These are phyloP conservation scores for Pseudonitzschia pungens DNA, from an alignment of 108 stramenopile genomes.

Conservation along the genomic window DNA sequence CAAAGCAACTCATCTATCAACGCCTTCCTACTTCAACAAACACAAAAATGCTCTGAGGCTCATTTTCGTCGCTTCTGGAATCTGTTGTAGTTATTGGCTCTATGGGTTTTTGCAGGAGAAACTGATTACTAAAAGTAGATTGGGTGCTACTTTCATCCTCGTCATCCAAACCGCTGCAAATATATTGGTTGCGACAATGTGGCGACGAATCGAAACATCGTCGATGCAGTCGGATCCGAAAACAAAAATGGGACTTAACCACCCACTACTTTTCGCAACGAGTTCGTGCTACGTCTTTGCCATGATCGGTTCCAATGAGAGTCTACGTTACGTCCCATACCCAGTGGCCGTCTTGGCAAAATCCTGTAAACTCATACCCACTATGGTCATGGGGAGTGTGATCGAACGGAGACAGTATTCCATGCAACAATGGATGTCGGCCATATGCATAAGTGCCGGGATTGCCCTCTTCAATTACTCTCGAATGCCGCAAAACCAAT, in stretches of 20 bases:
- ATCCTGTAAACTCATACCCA: conserved; percentile 93
- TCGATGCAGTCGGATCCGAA: not conserved
- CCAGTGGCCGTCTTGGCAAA: conserved; percentile 93
- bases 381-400: conserved; percentile 80
- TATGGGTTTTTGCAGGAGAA: conserved; percentile 84
- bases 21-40: not conserved
- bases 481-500: conserved; percentile 46
- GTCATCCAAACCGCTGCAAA: conserved; percentile 64
- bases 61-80: conserved; percentile 62
- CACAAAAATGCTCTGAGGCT: conserved; percentile 19
- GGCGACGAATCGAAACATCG: conserved; percentile 45
- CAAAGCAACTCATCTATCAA: not conserved
- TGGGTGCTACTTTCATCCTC: conserved; percentile 67
- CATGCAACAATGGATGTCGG: conserved; percentile 72
- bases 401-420: conserved; percentile 56
- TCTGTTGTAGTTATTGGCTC: conserved; percentile 74
- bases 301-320: conserved; percentile 80
- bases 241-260: conserved; percentile 36
- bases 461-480: conserved; percentile 75
- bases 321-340: conserved; percentile 83
- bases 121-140: conserved; percentile 37
- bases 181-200: conserved; percentile 55
- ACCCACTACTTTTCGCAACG: conserved; percentile 44
- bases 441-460: conserved; percentile 69
- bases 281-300: conserved; percentile 66